phyloP scores from a whole-genome alignment of 768 basidiomycete genomes.

The Crassisporium funariophilum region DNA sequence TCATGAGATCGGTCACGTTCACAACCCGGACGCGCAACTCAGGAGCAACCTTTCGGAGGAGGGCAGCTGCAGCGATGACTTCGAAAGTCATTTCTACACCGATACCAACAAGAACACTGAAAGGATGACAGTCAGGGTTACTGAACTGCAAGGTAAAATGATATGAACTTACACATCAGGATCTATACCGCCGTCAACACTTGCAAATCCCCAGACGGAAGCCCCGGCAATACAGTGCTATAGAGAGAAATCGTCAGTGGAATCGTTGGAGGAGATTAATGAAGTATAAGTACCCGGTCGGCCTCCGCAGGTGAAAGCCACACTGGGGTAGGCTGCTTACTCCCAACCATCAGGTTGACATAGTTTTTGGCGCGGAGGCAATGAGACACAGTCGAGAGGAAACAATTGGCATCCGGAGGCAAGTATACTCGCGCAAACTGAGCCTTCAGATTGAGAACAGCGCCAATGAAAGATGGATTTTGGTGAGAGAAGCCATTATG shows the following conservation, averaged over 20 bases:
- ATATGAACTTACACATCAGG: constrained; percentile 63
- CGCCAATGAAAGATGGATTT: constrained; percentile 83
- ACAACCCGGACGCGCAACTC: constrained; percentile 82
- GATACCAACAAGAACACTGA: constrained; percentile 81
- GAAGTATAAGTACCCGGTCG: too few species aligned
- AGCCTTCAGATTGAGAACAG: constrained; percentile 79
- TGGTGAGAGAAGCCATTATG: constrained; percentile 93
- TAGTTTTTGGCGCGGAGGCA: constrained; percentile 85
- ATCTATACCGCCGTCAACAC: constrained; percentile 66
- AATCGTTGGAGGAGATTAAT: too few species aligned
- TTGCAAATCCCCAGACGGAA: constrained; percentile 84
- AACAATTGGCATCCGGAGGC: constrained; percentile 89
- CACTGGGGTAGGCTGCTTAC: constrained; percentile 81
- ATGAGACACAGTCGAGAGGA: constrained; percentile 81
- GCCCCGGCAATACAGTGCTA: constrained; percentile 87
- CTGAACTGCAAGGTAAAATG: background rate
- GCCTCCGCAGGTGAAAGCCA: constrained; percentile 81
- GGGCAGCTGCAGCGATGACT: constrained; percentile 81
- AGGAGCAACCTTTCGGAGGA: constrained; percentile 71
- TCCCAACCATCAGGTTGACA: constrained; percentile 86
- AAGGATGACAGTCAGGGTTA: constrained; percentile 30
- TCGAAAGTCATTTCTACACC: constrained; percentile 91
- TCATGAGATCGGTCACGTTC: constrained; percentile 89
- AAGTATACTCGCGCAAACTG: constrained; percentile 75
- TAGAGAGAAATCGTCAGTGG: too few species aligned